These are phyloP conservation scores for Gamsiella multidivaricata DNA, from an alignment of 192 early-diverging fungal species.

Conservation along the genomic window DNA sequence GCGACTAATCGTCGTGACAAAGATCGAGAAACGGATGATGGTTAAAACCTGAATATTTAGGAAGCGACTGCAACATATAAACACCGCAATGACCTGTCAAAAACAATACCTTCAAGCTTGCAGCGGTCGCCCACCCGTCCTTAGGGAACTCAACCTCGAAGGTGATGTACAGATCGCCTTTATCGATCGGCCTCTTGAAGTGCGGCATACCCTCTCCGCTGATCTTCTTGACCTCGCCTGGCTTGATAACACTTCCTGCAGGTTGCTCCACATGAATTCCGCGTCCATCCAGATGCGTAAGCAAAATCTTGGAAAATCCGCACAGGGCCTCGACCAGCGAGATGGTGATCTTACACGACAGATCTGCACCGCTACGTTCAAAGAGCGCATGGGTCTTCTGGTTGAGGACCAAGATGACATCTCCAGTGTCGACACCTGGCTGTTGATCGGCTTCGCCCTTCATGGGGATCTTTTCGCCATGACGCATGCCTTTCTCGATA, in stretches of 20 bases:
- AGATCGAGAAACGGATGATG: not conserved
- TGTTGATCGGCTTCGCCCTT: conserved; percentile 95
- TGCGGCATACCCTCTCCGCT: conserved; percentile 93
- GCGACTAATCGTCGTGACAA: conserved; percentile 11
- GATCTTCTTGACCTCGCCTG: conserved; percentile 89
- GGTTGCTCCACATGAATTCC: conserved; percentile 85
- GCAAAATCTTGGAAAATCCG: conserved; percentile 84
- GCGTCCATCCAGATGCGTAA: conserved; percentile 91
- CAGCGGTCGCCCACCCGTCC: conserved; percentile 55
- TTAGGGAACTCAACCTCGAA: conserved; percentile 90
- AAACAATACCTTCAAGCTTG: conserved; percentile 31
- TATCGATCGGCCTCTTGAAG: conserved; percentile 72
- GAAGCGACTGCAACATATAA: too few species aligned
- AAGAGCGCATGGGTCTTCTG: conserved; percentile 86
- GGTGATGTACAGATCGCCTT: conserved; percentile 90
- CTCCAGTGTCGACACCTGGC: conserved; percentile 90
- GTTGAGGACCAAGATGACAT: conserved; percentile 92
- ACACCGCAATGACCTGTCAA: too few species aligned
- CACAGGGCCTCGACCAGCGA: conserved; percentile 91
- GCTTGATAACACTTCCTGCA: conserved; percentile 86
- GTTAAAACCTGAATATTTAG: too few species aligned
- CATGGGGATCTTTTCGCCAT: conserved; percentile 92
- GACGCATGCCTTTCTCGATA: conserved; percentile 93
- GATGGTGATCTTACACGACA: conserved; percentile 83
- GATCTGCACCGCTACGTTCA: conserved; percentile 82